Evolutionary conservation across 2,329 filamentous ascomycete species (phyloP).

Genomic region (Trichoderma semiorbis): DNA sequence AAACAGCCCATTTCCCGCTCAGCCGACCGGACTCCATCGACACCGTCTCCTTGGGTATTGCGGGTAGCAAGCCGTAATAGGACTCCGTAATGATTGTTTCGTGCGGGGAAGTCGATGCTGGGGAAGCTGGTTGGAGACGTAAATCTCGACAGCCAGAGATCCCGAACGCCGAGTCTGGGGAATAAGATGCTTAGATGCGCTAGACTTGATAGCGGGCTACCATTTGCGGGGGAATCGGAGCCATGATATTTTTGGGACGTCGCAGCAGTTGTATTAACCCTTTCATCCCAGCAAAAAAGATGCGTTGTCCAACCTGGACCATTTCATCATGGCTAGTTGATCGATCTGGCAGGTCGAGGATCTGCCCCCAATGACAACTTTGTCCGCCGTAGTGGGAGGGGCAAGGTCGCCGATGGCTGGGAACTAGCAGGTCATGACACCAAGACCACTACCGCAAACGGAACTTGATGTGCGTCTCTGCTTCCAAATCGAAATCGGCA

Average conservation of each 20-base stretch:
- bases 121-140: slow-evolving; percentile 4
- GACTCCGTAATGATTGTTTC: neutral
- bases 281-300: neutral
- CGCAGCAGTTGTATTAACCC: neutral
- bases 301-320: neutral
- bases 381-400: neutral
- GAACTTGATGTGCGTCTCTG: neutral
- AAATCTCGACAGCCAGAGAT: slow-evolving; percentile 2
- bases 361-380: neutral
- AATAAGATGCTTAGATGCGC: slow-evolving; percentile 14
- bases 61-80: neutral
- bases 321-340: neutral
- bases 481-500: neutral
- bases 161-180: slow-evolving; percentile 13
- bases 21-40: slow-evolving; percentile 12
- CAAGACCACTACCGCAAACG: neutral
- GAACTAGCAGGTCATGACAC: neutral
- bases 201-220: neutral
- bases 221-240: slow-evolving; percentile 10
- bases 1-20: slow-evolving; percentile 13
- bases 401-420: neutral
- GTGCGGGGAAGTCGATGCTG: slow-evolving; percentile 13
- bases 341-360: slow-evolving; percentile 9
- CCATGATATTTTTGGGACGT: neutral
- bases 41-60: slow-evolving; percentile 3